A percentile compares a stretch with the other conserved stretches of the same genome.
These are phyloP conservation scores for Aristolochia californica DNA, from an alignment of 164 flowering plant genomes.

Conservation along the genomic window DNA sequence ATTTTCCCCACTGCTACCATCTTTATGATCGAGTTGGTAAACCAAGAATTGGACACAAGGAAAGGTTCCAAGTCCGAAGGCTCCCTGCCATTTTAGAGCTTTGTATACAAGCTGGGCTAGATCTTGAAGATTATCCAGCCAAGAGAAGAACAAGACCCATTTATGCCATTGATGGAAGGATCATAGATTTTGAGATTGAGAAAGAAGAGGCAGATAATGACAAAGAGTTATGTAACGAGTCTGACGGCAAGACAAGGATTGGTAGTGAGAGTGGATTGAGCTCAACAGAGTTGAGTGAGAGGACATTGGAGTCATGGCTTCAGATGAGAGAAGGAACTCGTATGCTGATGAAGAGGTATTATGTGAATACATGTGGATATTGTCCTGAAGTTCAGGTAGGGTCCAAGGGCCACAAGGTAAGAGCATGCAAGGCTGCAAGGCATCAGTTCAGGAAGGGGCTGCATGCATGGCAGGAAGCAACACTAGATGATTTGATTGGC, in stretches of 20 bases:
- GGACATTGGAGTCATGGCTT: conserved; percentile 46
- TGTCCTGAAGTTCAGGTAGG: conserved; percentile 85
- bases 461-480: conserved; percentile 77
- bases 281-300: conserved; percentile 25
- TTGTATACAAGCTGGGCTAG: conserved; percentile 85
- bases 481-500: conserved; percentile 56
- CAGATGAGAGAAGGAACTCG: conserved; percentile 46
- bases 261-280: conserved; percentile 4
- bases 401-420: conserved; percentile 79
- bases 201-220: conserved; percentile 14
- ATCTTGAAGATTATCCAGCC: conserved; percentile 49
- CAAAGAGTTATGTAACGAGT: no score
- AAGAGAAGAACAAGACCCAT: conserved; percentile 75
- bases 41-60: conserved; percentile 69
- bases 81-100: conserved; percentile 82
- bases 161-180: conserved; percentile 69
- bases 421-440: conserved; percentile 77
- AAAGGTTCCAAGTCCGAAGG: conserved; percentile 29
- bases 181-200: conserved; percentile 59
- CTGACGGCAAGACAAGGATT: no score
- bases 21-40: conserved; percentile 69
- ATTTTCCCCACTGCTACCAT: conserved; percentile 62
- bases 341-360: conserved; percentile 57
- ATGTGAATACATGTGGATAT: conserved; percentile 64
- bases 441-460: conserved; percentile 65